Evolutionary conservation across 805 yeast species (phyloP), one percentile per base, ranked within the genome.

Genomic region (Saccharomyces jurei): DNA sequence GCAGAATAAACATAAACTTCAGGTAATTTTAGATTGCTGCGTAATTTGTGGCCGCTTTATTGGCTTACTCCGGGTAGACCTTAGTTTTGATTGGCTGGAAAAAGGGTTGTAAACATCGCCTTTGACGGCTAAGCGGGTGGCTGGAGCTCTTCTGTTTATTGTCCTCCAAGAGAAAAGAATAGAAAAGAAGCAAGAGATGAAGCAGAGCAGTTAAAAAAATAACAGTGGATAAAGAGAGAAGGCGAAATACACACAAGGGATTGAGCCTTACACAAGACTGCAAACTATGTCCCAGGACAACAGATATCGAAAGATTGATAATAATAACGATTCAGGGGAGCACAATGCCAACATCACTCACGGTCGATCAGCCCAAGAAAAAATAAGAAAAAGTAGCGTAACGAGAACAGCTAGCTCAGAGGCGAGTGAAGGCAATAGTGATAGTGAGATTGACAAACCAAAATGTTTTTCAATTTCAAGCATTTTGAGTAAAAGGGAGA

Each of bases 401-500:
- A 17, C 44, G 9, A 36, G 25, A 11, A 4, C 25, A 11, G 25
- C 22, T 17, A 36, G 6, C 25, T 8, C 25, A 36, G 25, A 49
- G 29, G 21, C 2, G 1, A 9, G 8, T 21, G 11, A 44, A 30
- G 11, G 27, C 41, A 36, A 41, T 6, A 41, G 41, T 10, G 41
- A 41, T 17, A 50, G 36, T 22, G 25, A 13, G 29, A 11, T 29
- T 17, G 22, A 27, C 11, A 9, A 31, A n/a, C 28, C 29, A 13
- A 57, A 52, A 47, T 57, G 50, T n/a, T 51, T 47, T 22, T 50
- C 56, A 9, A 51, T 56, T 46, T 58, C 61, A 21, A 54, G 36
- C 31, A 50, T 56, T 11, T 49, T 61, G 46, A 49, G 49, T 31
- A 58, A 56, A 29, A 56, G 51, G 44, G 62, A 60, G 28, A 59